Base-by-base conservation (phyloP, 2,329 filamentous ascomycete species). In the Botrytis porri region DNA sequence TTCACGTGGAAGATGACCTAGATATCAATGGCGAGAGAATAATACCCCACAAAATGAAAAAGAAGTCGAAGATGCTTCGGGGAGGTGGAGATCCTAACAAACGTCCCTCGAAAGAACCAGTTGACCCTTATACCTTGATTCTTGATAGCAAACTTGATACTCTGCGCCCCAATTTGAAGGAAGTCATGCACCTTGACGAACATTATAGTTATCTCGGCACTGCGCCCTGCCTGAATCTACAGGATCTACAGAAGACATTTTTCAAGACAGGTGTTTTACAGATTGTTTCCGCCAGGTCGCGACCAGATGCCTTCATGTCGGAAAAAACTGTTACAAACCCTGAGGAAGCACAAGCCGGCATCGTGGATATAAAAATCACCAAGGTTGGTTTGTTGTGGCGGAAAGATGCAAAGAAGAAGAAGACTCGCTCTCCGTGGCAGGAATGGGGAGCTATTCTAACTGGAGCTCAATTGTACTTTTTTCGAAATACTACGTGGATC, bases 381-480 rank as follows among this genome's bases (percentile, higher is more conserved):
- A 99, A 98, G 82, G 95, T 99, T 67, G 96, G 96, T 6, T 84
- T 97, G 2, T 82, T 99, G 45, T 99, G 96, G 96, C 90, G 96
- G 62, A 99, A 99, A 81, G 94, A 97, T 76, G 84, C 88, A 1
- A 98, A 97, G 84, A 97, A 95, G 83, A 95, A 96, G 83, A 97
- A 97, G 82, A 92, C 94, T 0, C 89, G 95, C 61, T 98, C 95
- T 18, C 95, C 96, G 1, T 99, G 96, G 96, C 95, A 98, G 80
- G 96, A 99, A 86, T 99, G 96, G 96, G 96, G 96, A 70, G 96
- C 94, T 37, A 92, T 99, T 73, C 87, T 99, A 43, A 99, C 96
- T 0, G 94, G 95, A n/a, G 97, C 96, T 9, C 95, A 98, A 80
- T 88, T 99, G 12, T 99, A 98, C 82, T 94, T 99, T 82, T 99